Conservation (phyloP, 2,329 filamentous ascomycete genomes). For the Aspergillus pseudoterreus region DNA sequence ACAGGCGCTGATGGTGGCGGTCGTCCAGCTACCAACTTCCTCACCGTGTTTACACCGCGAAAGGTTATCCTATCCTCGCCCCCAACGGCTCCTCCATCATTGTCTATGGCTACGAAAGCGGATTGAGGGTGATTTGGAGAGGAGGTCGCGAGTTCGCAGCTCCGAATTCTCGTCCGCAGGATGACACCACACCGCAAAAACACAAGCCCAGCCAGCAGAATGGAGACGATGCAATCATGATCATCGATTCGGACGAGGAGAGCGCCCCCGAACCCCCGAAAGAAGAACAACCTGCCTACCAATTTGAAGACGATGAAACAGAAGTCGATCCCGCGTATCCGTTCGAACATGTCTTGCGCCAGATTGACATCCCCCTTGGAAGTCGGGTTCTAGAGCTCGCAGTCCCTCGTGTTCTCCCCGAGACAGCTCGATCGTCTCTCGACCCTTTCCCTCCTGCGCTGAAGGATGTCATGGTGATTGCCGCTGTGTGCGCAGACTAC, state of each 20-base stretch:
- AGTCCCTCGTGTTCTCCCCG: slow-evolving; percentile 43
- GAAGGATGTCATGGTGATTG: slow-evolving; percentile 50
- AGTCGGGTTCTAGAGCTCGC: slow-evolving; percentile 53
- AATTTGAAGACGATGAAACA: slow-evolving; percentile 52
- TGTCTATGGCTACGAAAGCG: slow-evolving; percentile 57
- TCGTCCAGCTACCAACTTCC: slow-evolving; percentile 56
- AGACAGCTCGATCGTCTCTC: slow-evolving; percentile 34
- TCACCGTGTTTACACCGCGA: slow-evolving; percentile 54
- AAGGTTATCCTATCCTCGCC: slow-evolving; percentile 55
- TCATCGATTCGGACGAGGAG: slow-evolving; percentile 56
- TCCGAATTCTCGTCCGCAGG: slow-evolving; percentile 11
- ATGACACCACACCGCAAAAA: slow-evolving; percentile 18
- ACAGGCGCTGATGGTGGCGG: slow-evolving; percentile 5
- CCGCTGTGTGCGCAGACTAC: slow-evolving; percentile 54
- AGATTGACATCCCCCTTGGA: slow-evolving; percentile 53
- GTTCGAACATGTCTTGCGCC: slow-evolving; percentile 52
- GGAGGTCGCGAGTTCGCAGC: slow-evolving; percentile 51
- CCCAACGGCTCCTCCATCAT: slow-evolving; percentile 61
- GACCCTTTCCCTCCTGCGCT: slow-evolving; percentile 48
- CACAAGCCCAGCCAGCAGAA: slow-evolving; percentile 19
- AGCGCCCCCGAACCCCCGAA: slow-evolving; percentile 34
- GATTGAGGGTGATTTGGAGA: slow-evolving; percentile 58
- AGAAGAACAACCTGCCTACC: slow-evolving; percentile 21
- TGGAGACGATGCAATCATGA: slow-evolving; percentile 48
- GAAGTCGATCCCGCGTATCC: slow-evolving; percentile 57